These are phyloP conservation scores for Vigna nakashimae DNA, from an alignment of 306 rosid genomes.

Conservation along the genomic window DNA sequence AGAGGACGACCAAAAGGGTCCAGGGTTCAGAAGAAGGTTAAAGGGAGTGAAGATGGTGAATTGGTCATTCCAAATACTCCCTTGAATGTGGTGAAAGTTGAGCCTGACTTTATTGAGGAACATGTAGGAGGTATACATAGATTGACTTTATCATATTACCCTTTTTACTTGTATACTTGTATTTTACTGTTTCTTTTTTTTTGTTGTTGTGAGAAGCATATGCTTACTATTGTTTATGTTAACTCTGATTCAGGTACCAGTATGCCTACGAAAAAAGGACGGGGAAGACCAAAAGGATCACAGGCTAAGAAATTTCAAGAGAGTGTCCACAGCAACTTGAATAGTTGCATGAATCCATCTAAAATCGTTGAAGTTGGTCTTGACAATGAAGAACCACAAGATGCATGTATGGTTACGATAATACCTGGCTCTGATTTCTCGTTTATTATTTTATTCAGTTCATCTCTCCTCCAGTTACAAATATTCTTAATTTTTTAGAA, in stretches of 20 bases:
- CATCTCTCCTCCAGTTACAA: not conserved
- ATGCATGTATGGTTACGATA: slow-evolving; percentile 31
- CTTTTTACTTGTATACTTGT: not conserved
- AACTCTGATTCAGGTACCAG: slow-evolving; percentile 9
- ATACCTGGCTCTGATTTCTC: not conserved
- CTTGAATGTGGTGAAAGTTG: slow-evolving; percentile 22
- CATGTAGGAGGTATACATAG: slow-evolving; percentile 41
- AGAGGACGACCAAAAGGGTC: slow-evolving; percentile 41
- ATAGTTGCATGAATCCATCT: not conserved
- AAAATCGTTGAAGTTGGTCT: slow-evolving; percentile 13
- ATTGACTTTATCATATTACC: not conserved
- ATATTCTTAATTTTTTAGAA: not conserved
- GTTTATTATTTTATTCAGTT: not conserved
- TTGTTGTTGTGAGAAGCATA: not conserved
- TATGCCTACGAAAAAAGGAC: slow-evolving; percentile 40
- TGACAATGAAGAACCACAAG: slow-evolving; percentile 20
- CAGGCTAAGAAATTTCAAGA: slow-evolving; percentile 6
- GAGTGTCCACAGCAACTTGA: slow-evolving; percentile 3
- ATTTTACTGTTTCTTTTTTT: not conserved
- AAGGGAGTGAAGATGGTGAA: slow-evolving; percentile 14
- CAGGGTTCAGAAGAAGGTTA: slow-evolving; percentile 21
- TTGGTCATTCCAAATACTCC: slow-evolving; percentile 1
- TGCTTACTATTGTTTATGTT: not conserved
- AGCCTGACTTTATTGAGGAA: slow-evolving; percentile 23
- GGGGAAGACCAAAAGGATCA: slow-evolving; percentile 29